A percentile compares a stretch with the other conserved stretches of the same genome.
phyloP scores from a whole-genome alignment of 768 basidiomycete genomes.

The Leccinum subtestaceum region DNA sequence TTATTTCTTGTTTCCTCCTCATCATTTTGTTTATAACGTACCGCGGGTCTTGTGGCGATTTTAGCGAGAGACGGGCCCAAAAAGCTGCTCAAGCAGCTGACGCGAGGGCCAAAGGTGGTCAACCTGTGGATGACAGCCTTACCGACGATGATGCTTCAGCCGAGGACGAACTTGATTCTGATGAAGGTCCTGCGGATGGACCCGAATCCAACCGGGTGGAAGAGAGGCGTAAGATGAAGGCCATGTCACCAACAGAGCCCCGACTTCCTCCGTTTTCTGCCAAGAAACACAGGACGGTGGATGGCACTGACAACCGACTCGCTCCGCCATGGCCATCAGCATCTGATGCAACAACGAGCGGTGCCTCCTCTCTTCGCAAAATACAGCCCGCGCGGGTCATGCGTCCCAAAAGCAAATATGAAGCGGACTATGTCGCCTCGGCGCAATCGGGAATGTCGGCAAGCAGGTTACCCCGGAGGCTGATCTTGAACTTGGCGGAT shows the following conservation, averaged over 20 bases:
- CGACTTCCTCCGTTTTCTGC: conserved; percentile 15
- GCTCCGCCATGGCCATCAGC: conserved; percentile 22
- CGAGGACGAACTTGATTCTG: conserved; percentile 38
- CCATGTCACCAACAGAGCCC: conserved; percentile 15
- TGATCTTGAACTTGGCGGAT: conserved; percentile 47
- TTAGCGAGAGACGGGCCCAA: conserved; percentile 54
- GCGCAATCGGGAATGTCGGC: conserved; percentile 15
- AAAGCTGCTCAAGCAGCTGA: conserved; percentile 54
- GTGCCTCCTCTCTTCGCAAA: conserved; percentile 18
- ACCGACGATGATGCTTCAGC: conserved; percentile 32
- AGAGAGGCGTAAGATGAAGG: conserved; percentile 27
- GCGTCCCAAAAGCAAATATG: conserved; percentile 28
- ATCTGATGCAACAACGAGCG: conserved; percentile 15
- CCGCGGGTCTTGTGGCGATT: background rate
- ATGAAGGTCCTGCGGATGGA: conserved; percentile 29
- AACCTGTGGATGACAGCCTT: conserved; percentile 26
- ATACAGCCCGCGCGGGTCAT: conserved; percentile 22
- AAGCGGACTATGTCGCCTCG: conserved; percentile 19
- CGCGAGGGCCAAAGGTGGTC: conserved; percentile 38
- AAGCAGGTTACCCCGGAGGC: conserved; percentile 25
- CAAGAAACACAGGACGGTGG: conserved; percentile 26
- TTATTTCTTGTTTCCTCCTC: background rate
- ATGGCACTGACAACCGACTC: conserved; percentile 17
- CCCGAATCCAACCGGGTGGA: conserved; percentile 20
- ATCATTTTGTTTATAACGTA: conserved; percentile 3